phyloP scores from a whole-genome alignment of 75 land plant genomes.

The Selaginella tamariscina region DNA sequence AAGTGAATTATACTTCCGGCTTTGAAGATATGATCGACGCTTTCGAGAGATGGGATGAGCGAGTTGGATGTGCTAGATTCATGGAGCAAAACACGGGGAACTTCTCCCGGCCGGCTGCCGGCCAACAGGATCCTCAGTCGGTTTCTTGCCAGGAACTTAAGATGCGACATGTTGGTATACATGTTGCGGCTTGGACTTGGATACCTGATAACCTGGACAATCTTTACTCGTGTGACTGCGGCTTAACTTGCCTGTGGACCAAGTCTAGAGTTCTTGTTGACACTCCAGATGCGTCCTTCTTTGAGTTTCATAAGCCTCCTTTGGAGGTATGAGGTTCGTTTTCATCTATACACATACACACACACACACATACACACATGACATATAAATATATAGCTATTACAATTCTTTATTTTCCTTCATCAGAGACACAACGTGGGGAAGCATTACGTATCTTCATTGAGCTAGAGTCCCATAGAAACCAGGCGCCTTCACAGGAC shows the following conservation, averaged over 20 bases:
- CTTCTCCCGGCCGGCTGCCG: background rate
- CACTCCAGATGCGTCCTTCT: conserved; percentile 71
- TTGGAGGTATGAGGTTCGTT: conserved; percentile 28
- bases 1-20: background rate
- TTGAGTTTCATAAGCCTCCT: conserved; percentile 61
- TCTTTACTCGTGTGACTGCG: conserved; percentile 74
- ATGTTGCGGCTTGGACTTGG: conserved; percentile 93
- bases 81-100: conserved; percentile 21
- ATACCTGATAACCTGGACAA: conserved; percentile 83
- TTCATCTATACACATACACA: background rate
- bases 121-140: conserved; percentile 31
- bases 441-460: conserved; percentile 78
- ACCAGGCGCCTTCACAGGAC: conserved; percentile 50
- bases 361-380: no score
- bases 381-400: no score
- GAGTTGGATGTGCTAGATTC: conserved; percentile 51
- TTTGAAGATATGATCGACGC: conserved; percentile 40
- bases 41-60: conserved; percentile 57
- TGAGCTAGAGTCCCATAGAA: conserved; percentile 77
- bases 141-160: conserved; percentile 32
- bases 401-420: background rate
- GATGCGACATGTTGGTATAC: conserved; percentile 48
- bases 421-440: conserved; percentile 44
- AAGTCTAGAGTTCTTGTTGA: conserved; percentile 69
- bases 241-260: conserved; percentile 86